A percentile compares a stretch with the other conserved stretches of the same genome.
Conservation (phyloP, 768 basidiomycete species). For the Mycena crocata region DNA sequence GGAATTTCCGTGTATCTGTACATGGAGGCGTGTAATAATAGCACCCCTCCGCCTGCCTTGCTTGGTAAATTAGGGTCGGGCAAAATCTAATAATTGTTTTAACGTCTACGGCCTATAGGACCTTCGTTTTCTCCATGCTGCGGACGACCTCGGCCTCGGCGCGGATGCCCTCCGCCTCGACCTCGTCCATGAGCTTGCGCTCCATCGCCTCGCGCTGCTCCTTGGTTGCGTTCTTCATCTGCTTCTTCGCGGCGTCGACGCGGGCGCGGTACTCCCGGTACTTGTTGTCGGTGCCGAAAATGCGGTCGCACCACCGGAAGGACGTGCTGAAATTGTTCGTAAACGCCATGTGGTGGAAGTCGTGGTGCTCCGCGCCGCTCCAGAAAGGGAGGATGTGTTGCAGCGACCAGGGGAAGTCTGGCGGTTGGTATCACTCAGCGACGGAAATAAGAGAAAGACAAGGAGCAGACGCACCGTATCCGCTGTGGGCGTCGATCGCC, state of each 20-base stretch:
- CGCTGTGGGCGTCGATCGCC: conserved; percentile 96
- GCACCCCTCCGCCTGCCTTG: background rate
- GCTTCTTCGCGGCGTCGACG: conserved; percentile 69
- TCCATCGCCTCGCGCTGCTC: conserved; percentile 68
- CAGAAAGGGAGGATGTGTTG: conserved; percentile 94
- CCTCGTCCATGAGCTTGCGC: conserved; percentile 71
- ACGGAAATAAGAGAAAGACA: background rate
- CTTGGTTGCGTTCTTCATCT: conserved; percentile 63
- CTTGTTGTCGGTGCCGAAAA: conserved; percentile 92
- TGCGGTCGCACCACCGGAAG: conserved; percentile 93
- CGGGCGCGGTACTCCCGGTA: conserved; percentile 84
- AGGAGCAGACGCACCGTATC: conserved; percentile 75
- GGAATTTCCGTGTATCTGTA: background rate
- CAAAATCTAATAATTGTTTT: background rate
- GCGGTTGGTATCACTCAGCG: conserved; percentile 38
- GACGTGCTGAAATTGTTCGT: conserved; percentile 94
- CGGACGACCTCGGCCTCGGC: conserved; percentile 71
- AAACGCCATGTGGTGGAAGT: conserved; percentile 98
- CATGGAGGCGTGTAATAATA: background rate
- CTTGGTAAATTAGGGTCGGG: background rate
- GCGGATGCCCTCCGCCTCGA: conserved; percentile 77
- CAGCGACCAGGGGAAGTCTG: conserved; percentile 97
- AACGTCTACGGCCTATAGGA: conserved; percentile 37
- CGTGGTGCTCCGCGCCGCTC: conserved; percentile 97
- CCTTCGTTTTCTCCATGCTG: conserved; percentile 49